Evolutionary conservation across 1,139 yeast genomes (phyloP), one percentile per base, ranked within the genome.

Genomic region (Geotrichum citri-aurantii): DNA sequence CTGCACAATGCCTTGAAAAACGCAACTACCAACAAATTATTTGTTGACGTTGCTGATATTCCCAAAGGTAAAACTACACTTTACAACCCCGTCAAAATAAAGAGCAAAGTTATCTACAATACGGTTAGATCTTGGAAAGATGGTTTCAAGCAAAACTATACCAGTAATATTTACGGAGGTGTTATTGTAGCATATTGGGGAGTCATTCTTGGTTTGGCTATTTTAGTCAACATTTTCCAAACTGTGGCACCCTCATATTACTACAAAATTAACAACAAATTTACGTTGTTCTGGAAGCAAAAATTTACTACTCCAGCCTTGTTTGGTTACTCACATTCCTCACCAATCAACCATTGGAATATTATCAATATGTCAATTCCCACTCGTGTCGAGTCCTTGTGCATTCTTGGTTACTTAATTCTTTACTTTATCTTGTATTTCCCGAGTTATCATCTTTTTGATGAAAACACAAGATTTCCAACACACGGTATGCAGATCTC

Each of bases 131-230:
- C 48, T 46, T 46, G 48, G 48, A 46, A 21, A 46, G 48, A 12
- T 21, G 48, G 29, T 11, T 46, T 21, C 26, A 46, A 46, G 8
- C n/a, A 37, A 5, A 37, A 37, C 14, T 37, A 37, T n/a, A 4
- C 14, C 3, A n/a, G 44, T n/a, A 14, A 5, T 6, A 8, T 37
- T 12, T 27, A 48, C 52, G 73, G 71, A 1, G 60, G 62, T 50
- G 62, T 62, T 12, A 53, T 67, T 3, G 53, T 68, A 1, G 66
- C 62, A 3, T 69, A 66, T 58, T 69, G 71, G 66, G 64, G 56
- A 7, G 24, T 63, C 1, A 55, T 69, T 4, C 54, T 68, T 42
- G 40, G 61, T 3, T 37, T 53, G 10, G 72, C 64, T 0, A 50
- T 63, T 4, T 8, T 63, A 5, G 48, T 63, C 31, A 69, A 69